These are phyloP conservation scores for Dendrothele bispora DNA, from an alignment of 768 basidiomycete species.

Conservation along the genomic window DNA sequence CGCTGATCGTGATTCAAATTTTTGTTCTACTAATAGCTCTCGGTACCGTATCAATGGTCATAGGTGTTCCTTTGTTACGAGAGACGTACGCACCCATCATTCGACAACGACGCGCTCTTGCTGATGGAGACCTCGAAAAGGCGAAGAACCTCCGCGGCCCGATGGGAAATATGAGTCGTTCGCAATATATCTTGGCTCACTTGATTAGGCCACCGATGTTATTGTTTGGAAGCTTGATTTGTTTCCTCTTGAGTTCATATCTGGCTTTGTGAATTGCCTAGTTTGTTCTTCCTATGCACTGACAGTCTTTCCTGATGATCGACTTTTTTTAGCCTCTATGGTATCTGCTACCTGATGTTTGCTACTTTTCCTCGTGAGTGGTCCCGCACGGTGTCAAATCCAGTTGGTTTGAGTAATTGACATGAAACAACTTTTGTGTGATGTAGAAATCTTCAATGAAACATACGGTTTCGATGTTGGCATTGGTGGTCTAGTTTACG, in stretches of 20 bases:
- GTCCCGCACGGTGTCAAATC: constrained; percentile 21
- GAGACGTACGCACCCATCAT: constrained; percentile 64
- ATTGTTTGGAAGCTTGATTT: constrained; percentile 56
- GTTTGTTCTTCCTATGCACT: neutral
- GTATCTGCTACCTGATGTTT: constrained; percentile 55
- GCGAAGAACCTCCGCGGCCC: constrained; percentile 23
- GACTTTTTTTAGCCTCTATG: constrained; percentile 16
- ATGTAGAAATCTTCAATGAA: constrained; percentile 22
- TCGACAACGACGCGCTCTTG: constrained; percentile 32
- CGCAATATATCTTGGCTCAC: constrained; percentile 49
- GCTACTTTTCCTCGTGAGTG: constrained; percentile 49
- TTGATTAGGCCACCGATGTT: constrained; percentile 54
- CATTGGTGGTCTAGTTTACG: constrained; percentile 37
- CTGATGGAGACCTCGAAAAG: no score
- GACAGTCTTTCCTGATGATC: neutral
- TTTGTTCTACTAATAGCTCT: no score
- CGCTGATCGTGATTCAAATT: no score
- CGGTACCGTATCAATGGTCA: constrained; percentile 32
- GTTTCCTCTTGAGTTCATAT: constrained; percentile 65
- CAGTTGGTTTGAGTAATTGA: no score
- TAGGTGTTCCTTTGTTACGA: constrained; percentile 47
- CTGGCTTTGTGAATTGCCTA: constrained; percentile 62
- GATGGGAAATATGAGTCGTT: constrained; percentile 17
- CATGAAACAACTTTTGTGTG: no score
- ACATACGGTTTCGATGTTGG: constrained; percentile 26